phyloP scores from a whole-genome alignment of 805 yeast species.

The Ogataea chonburiensis region DNA sequence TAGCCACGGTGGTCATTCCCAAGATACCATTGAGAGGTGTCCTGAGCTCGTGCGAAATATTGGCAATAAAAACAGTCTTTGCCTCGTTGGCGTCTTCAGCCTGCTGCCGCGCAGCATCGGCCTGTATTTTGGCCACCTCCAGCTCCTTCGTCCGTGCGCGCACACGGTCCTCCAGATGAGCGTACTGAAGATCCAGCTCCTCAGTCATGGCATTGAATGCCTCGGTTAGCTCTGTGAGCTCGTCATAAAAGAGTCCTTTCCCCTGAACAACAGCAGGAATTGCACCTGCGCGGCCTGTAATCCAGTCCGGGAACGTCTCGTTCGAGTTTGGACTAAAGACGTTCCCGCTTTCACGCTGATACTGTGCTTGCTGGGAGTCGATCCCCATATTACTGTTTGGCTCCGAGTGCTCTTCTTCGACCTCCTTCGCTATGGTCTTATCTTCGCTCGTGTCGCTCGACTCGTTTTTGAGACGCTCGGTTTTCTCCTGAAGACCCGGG shows the following conservation, averaged over 20 bases:
- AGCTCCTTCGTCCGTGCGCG: slow-evolving; percentile 81
- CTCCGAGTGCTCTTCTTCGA: slow-evolving; percentile 1
- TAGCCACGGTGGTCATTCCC: slow-evolving; percentile 92
- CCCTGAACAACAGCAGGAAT: slow-evolving; percentile 28
- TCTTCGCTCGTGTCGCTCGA: slow-evolving; percentile 9
- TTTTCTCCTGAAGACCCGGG: background rate
- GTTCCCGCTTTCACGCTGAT: slow-evolving; percentile 1
- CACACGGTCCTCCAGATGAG: slow-evolving; percentile 85
- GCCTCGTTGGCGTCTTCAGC: slow-evolving; percentile 93
- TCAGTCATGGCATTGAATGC: slow-evolving; percentile 91
- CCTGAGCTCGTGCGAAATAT: slow-evolving; percentile 89
- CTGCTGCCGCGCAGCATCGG: slow-evolving; percentile 41
- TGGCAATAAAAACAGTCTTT: slow-evolving; percentile 89
- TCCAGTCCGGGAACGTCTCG: slow-evolving; percentile 11
- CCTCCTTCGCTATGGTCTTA: background rate
- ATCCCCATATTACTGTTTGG: no score
- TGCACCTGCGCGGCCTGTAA: slow-evolving; percentile 10
- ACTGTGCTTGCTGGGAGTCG: no score
- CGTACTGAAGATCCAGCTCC: slow-evolving; percentile 80
- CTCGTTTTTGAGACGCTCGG: slow-evolving; percentile 1
- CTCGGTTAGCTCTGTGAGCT: slow-evolving; percentile 80
- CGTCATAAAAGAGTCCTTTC: slow-evolving; percentile 64
- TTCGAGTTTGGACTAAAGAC: slow-evolving; percentile 12
- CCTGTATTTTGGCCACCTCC: slow-evolving; percentile 83
- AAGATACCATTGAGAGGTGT: slow-evolving; percentile 95